A percentile compares a stretch with the other conserved stretches of the same genome.
These are phyloP conservation scores for Pyrenophora tritici-repentis DNA, from an alignment of 2,329 filamentous ascomycete species.

Conservation along the genomic window DNA sequence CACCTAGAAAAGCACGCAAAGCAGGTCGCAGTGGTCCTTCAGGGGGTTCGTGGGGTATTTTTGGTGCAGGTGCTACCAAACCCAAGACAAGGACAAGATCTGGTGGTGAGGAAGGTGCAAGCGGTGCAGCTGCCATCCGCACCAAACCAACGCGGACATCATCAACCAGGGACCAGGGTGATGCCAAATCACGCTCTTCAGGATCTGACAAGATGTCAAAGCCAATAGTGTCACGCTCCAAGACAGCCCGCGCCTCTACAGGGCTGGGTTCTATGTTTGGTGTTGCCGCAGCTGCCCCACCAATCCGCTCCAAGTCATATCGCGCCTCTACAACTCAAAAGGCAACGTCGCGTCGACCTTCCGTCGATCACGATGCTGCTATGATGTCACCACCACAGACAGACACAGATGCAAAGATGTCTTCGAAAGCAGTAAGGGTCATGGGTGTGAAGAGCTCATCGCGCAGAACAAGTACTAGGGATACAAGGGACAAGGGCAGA, in stretches of 20 bases:
- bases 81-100: constrained; percentile 46
- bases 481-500: constrained; percentile 52
- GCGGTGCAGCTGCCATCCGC: constrained; percentile 53
- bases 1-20: constrained; percentile 71
- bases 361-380: constrained; percentile 68
- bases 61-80: constrained; percentile 54
- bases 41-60: constrained; percentile 74
- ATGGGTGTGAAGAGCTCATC: constrained; percentile 62
- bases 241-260: constrained; percentile 61
- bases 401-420: constrained; percentile 62
- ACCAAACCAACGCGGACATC: constrained; percentile 61
- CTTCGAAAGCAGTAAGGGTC: constrained; percentile 78
- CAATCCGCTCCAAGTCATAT: constrained; percentile 71
- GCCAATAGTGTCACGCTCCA: constrained; percentile 53
- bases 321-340: constrained; percentile 61
- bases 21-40: constrained; percentile 70
- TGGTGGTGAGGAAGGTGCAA: constrained; percentile 35
- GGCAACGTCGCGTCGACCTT: constrained; percentile 69
- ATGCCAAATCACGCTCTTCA: constrained; percentile 70
- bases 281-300: constrained; percentile 49
- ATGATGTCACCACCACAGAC: constrained; percentile 76
- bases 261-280: constrained; percentile 69
- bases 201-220: constrained; percentile 71
- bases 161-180: constrained; percentile 58
- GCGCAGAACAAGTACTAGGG: constrained; percentile 50